Conservation (phyloP, 352 stramenopile species). For the Phytophthora constricta region DNA sequence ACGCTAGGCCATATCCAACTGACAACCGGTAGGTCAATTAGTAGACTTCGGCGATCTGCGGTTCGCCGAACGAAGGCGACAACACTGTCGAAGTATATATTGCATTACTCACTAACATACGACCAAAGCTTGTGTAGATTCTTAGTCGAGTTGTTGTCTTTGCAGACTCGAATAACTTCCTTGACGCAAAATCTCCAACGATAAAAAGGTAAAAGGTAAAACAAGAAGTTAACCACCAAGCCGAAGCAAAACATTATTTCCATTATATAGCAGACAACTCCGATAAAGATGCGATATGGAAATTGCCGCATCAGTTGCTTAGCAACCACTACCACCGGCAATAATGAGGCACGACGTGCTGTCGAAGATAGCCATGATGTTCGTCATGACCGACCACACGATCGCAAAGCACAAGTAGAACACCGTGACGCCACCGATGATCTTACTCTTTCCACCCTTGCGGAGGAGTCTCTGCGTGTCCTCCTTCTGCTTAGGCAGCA, state of each 20-base stretch:
- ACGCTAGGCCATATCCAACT: no score
- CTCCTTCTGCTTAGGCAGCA: constrained; percentile 44
- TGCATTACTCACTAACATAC: constrained; percentile 14
- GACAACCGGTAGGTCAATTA: constrained; percentile 3
- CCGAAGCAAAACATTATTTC: no score
- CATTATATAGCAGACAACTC: no score
- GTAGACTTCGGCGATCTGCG: constrained; percentile 16
- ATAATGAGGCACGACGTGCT: constrained; percentile 24
- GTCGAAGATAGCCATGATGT: constrained; percentile 49
- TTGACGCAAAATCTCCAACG: no score
- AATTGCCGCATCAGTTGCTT: no score
- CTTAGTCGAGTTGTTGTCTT: not conserved
- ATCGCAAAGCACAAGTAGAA: constrained; percentile 36
- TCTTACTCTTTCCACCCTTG: constrained; percentile 39
- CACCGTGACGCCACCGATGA: constrained; percentile 36
- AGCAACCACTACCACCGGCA: not conserved
- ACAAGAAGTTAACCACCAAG: no score
- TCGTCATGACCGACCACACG: constrained; percentile 44
- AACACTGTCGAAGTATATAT: constrained; percentile 24
- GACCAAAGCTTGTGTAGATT: not conserved
- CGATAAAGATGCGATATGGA: no score
- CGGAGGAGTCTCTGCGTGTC: constrained; percentile 40
- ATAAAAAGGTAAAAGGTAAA: no score
- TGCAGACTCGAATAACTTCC: no score
- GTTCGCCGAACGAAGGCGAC: constrained; percentile 17